Evolutionary conservation across 2,329 filamentous ascomycete genomes (phyloP), one percentile per base, ranked within the genome.

Genomic region (Aspergillus phoenicis): DNA sequence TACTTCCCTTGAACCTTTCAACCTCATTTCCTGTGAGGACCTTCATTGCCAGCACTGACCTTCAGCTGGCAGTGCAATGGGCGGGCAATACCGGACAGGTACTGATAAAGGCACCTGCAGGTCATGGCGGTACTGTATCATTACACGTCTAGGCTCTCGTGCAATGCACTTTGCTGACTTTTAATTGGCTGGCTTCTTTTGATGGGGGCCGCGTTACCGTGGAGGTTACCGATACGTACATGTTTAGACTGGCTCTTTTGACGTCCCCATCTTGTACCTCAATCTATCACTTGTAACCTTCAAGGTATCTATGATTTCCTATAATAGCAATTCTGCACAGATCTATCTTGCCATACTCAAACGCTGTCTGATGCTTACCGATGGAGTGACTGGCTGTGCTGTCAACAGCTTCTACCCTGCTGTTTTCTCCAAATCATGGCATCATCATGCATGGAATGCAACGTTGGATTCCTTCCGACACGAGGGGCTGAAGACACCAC

Each of bases 71-170:
- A 43, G 15, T 20, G n/a, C n/a, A n/a, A 17, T 5, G 41, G 20
- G 41, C 41, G 22, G 17, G 17, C 41, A 17, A 28, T 17, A 33
- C 47, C 24, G 28, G 26, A n/a, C 26, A 51, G 47, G 47, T 30
- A 51, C 47, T 51, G 47, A 51, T 51, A 51, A 51, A 51, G 47
- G 15, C 47, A 8, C 47, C 47, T 33, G 47, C 47, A 51, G 47
- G 47, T 51, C 47, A 51, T 51, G 47, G 28, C 47, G 8, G 47
- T 51, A 51, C 47, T 2, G 26, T 51, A 51, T 22, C 47, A n/a
- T 30, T 51, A 51, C 47, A 15, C 8, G n/a, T 33, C 26, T 5
- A 30, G 4, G 15, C 47, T 11, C 47, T 4, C 26, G 47, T 51
- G 47, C 47, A 17, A 8, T 30, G 15, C 28, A 30, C 1, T n/a